phyloP scores from a whole-genome alignment of 306 rosid genomes.

The Prunus dulcis region DNA sequence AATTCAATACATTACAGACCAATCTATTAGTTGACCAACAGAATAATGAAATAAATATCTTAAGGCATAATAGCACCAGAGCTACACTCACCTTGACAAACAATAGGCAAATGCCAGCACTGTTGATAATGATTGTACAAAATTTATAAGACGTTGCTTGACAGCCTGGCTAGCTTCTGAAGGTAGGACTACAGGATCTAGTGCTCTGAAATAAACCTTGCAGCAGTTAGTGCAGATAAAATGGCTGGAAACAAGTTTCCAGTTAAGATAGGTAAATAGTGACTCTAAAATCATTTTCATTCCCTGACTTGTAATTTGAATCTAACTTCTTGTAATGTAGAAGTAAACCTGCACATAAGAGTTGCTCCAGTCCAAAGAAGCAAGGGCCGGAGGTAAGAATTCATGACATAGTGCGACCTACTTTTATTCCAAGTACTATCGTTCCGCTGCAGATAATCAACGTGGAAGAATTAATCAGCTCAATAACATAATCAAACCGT shows the following conservation, averaged over 20 bases:
- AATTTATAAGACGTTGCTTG: conserved; percentile 77
- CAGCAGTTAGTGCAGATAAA: conserved; percentile 23
- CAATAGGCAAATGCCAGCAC: conserved; percentile 88
- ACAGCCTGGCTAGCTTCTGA: conserved; percentile 81
- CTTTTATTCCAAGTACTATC: conserved; percentile 90
- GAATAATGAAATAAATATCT: neutral
- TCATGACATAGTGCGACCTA: conserved; percentile 49
- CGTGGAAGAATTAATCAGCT: conserved; percentile 23
- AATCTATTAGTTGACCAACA: neutral
- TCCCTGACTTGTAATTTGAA: neutral
- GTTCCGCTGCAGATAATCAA: conserved; percentile 48
- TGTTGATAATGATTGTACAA: conserved; percentile 75
- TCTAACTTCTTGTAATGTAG: conserved; percentile 8
- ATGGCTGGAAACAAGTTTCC: neutral
- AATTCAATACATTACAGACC: neutral
- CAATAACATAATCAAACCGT: conserved; percentile 11
- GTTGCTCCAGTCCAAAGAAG: conserved; percentile 84
- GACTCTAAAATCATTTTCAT: conserved; percentile 7
- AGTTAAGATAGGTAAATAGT: neutral
- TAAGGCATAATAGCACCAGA: neutral
- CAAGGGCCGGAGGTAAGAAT: conserved; percentile 81
- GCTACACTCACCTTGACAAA: conserved; percentile 65
- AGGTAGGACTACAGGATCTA: conserved; percentile 76
- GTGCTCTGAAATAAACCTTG: conserved; percentile 61
- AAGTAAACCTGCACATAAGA: conserved; percentile 77